A percentile compares a stretch with the other conserved stretches of the same genome.
phyloP scores from a whole-genome alignment of 208 protist species.

The Angomonas ambiguus region DNA sequence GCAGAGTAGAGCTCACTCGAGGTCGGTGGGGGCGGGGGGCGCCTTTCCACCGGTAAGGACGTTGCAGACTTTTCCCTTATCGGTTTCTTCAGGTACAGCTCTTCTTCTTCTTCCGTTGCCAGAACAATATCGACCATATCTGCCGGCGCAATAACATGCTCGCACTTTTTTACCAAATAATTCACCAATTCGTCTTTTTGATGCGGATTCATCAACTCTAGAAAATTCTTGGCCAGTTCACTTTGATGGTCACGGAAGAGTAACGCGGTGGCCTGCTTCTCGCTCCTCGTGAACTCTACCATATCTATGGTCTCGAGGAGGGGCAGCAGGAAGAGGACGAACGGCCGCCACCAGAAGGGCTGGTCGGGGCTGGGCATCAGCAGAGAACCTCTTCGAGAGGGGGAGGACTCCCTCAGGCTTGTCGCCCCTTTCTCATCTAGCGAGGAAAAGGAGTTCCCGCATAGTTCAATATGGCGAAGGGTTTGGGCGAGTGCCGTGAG shows the following conservation, averaged over 20 bases:
- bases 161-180: slow-evolving; percentile 45
- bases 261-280: slow-evolving; percentile 33
- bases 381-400: background rate
- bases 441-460: slow-evolving; percentile 53
- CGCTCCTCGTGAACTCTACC: slow-evolving; percentile 28
- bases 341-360: slow-evolving; percentile 52
- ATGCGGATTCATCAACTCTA: slow-evolving; percentile 65
- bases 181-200: slow-evolving; percentile 40
- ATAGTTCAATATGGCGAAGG: slow-evolving; percentile 43
- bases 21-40: background rate
- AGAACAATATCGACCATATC: slow-evolving; percentile 20
- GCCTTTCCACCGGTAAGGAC: background rate
- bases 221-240: slow-evolving; percentile 26
- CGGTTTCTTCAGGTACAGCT: background rate
- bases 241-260: slow-evolving; percentile 59
- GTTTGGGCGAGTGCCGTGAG: slow-evolving; percentile 60
- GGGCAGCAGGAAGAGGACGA: slow-evolving; percentile 66
- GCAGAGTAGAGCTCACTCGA: too few relatives aligned
- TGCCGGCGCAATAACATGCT: slow-evolving; percentile 14
- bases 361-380: background rate
- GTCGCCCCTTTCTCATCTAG: background rate
- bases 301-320: slow-evolving; percentile 48
- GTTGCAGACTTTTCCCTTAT: background rate
- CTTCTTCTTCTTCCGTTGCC: slow-evolving; percentile 19
- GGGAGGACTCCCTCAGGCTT: background rate